Evolutionary conservation across 2,329 filamentous ascomycete species (phyloP), one percentile per base, ranked within the genome.

Genomic region (Harringtonia aguacate): DNA sequence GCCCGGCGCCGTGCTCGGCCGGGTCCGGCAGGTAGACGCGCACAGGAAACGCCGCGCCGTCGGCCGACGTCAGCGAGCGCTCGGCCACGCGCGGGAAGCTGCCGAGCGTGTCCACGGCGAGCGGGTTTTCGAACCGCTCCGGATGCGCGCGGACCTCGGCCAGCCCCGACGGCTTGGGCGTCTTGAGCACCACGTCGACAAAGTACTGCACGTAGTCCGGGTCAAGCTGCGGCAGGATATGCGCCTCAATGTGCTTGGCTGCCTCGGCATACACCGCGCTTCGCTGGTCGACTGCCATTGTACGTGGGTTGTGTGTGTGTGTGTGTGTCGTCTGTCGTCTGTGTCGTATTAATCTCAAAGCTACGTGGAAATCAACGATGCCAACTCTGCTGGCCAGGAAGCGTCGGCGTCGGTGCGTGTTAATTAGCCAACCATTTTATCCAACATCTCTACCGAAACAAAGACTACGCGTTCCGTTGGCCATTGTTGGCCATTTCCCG

Each of bases 211-310:
- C 29, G 17, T 47, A 43, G 9, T 40, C 46, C 7, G 46, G 40
- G 41, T 48, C 47, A 10, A 51, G 46, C n/a, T 39, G 46, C n/a
- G 35, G 36, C n/a, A 51, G 44, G n/a, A 51, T 48, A 33, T 48
- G 44, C 9, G 37, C 31, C 29, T 51, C 46, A 34, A 51, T 49
- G 37, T 42, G 27, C 31, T 46, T 36, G 39, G 46, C 36, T 13
- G 46, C 35, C 36, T 48, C 43, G 9, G 33, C 22, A 1, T 39
- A n/a, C 5, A 60, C 57, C 43, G n/a, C n/a, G n/a, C n/a, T n/a
- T n/a, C n/a, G n/a, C n/a, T n/a, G n/a, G n/a, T n/a, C n/a, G n/a
- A n/a, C n/a, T n/a, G n/a, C n/a, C n/a, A n/a, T n/a, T n/a, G n/a
- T n/a, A n/a, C n/a, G n/a, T n/a, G n/a, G n/a, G n/a, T n/a, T n/a